phyloP scores from a whole-genome alignment of 2,329 filamentous ascomycete species.

The Talaromyces verruculosus region DNA sequence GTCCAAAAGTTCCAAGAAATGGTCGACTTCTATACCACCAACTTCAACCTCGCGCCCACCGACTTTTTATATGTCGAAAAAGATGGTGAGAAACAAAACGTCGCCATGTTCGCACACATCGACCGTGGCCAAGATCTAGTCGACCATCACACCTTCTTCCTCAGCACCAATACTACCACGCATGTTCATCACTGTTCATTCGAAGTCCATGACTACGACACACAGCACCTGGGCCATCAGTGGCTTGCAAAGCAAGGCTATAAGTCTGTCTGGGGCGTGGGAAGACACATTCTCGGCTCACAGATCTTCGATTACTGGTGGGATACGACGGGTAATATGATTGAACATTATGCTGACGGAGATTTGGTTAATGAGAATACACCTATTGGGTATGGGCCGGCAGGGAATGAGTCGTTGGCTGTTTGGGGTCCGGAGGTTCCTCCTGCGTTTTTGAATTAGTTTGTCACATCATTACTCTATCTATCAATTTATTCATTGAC shows the following conservation, averaged over 20 bases:
- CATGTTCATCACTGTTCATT: conserved; percentile 55
- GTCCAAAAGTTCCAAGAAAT: conserved; percentile 29
- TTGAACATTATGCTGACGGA: conserved; percentile 53
- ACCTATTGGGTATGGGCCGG: conserved; percentile 35
- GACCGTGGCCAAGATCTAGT: conserved; percentile 49
- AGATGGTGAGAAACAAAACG: conserved; percentile 28
- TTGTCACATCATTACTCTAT: not conserved
- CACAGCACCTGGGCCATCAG: conserved; percentile 54
- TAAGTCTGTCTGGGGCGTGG: conserved; percentile 52
- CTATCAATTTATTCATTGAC: no score
- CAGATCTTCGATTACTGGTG: conserved; percentile 58
- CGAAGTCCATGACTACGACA: conserved; percentile 55
- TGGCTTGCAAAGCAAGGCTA: conserved; percentile 51
- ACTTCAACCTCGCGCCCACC: conserved; percentile 35
- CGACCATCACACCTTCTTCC: conserved; percentile 57
- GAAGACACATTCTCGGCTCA: conserved; percentile 52
- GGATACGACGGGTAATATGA: conserved; percentile 33
- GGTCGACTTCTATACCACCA: conserved; percentile 32
- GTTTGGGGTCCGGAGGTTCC: conserved; percentile 41
- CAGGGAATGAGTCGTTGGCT: conserved; percentile 35
- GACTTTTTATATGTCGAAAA: conserved; percentile 33
- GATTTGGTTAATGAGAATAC: conserved; percentile 51
- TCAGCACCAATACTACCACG: conserved; percentile 33
- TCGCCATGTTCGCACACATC: conserved; percentile 52
- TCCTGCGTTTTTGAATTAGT: conserved; percentile 33